Evolutionary conservation across 208 protist genomes (phyloP), one percentile per base, ranked within the genome.

Genomic region (Phytomonas sp.): DNA sequence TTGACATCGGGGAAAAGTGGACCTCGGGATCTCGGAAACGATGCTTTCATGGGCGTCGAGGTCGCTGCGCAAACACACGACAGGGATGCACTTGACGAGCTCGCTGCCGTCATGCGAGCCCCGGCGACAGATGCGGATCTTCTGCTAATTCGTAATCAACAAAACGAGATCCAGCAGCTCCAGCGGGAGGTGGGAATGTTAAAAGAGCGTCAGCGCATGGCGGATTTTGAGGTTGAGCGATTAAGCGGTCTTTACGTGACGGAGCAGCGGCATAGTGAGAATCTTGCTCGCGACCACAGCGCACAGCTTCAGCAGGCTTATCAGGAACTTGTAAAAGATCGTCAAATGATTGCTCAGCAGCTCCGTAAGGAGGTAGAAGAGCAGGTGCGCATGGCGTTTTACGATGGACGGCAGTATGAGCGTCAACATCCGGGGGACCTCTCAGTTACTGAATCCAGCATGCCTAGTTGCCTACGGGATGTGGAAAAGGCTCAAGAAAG

Each of bases 351-450:
- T 29, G 79, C 87, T 71, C 76, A 81, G 61, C 74, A 77, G n/a
- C 79, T 95, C 30, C 68, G 77, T 60, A 61, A 59, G n/a, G 90
- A 93, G 62, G 82, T 95, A 60, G 87, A 87, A 70, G 77, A 86
- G 69, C 77, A 87, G 70, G 85, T 93, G 66, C 79, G 80, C 4
- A 74, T 83, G 60, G 86, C 90, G 2, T 95, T 89, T 36, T 74
- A 82, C 56, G 87, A 90, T 67, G 90, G 90, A 16, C 76, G 82
- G 23, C 74, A 78, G 19, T 83, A 88, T 67, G 82, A 92, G 64
- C 64, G 74, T 45, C 63, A 77, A 66, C 52, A 11, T n/a, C 71
- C 69, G 60, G 52, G 64, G 66, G 29, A 4, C 40, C 1, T 19
- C 40, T 19, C 40, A 49, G 40, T 49, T 16, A 3, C 40, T 49